phyloP scores from a whole-genome alignment of 2,329 filamentous ascomycete species.

The Trichophyton benhamiae region DNA sequence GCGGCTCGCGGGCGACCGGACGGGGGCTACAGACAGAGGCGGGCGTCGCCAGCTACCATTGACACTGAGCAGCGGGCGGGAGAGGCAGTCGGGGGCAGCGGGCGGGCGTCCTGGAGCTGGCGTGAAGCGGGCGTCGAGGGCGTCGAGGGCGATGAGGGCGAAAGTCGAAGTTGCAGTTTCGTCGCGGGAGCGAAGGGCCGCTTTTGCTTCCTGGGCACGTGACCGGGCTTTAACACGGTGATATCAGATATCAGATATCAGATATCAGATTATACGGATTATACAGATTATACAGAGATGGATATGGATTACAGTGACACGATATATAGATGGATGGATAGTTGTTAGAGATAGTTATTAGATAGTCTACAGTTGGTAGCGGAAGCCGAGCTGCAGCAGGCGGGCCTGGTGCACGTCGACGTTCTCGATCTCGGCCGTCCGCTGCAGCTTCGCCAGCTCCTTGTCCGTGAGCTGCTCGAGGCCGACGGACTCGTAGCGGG shows the following conservation, averaged over 20 bases:
- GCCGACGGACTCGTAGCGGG: conserved; percentile 39
- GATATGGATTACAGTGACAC: no score
- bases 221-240: not conserved
- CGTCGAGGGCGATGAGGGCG: not conserved
- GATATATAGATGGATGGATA: not conserved
- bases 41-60: not conserved
- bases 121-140: not conserved
- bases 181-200: not conserved
- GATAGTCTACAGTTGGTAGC: conserved; percentile 25
- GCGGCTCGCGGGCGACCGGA: not conserved
- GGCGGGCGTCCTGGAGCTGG: not conserved
- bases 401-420: conserved; percentile 40
- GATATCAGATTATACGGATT: no score
- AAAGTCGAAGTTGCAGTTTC: not conserved
- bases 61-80: not conserved
- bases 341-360: not conserved
- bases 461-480: conserved; percentile 31
- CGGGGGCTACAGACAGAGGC: not conserved
- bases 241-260: no score
- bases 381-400: conserved; percentile 43
- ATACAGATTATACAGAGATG: not conserved
- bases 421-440: conserved; percentile 42
- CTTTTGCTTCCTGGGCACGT: not conserved
- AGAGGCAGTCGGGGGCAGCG: no score
- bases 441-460: conserved; percentile 37